Conservation (phyloP, 805 yeast species). For the Candida manassasensis region DNA sequence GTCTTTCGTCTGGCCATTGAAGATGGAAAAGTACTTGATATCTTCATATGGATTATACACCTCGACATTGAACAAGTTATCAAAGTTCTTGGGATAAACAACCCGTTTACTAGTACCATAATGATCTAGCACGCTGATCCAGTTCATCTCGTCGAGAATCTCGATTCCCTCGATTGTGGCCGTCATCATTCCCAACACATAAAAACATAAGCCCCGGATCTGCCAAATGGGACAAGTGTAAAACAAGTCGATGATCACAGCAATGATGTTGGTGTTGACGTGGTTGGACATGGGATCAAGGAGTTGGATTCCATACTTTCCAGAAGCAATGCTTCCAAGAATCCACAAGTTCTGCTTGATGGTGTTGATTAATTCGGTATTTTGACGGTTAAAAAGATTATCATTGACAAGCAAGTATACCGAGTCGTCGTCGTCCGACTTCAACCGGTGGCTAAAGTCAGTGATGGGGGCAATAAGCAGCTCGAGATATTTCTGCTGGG, state of each 20-base stretch:
- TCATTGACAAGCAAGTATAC: slow-evolving; percentile 6
- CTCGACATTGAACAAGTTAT: slow-evolving; percentile 15
- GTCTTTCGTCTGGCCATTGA: slow-evolving; percentile 11
- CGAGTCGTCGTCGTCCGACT: slow-evolving; percentile 15
- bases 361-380: slow-evolving; percentile 20
- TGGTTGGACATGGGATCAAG: slow-evolving; percentile 28
- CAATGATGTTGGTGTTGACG: slow-evolving; percentile 28
- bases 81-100: slow-evolving; percentile 16
- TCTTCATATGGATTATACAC: slow-evolving; percentile 22
- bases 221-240: slow-evolving; percentile 42
- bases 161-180: slow-evolving; percentile 77
- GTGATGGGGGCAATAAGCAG: slow-evolving; percentile 22
- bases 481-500: slow-evolving; percentile 42
- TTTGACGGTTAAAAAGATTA: slow-evolving; percentile 23
- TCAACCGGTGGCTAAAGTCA: slow-evolving; percentile 4
- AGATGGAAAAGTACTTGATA: slow-evolving; percentile 21
- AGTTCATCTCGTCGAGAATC: slow-evolving; percentile 73
- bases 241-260: slow-evolving; percentile 41
- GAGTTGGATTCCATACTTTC: slow-evolving; percentile 58
- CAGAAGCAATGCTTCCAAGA: slow-evolving; percentile 75
- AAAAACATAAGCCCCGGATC: slow-evolving; percentile 72
- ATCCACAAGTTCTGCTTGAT: slow-evolving; percentile 84
- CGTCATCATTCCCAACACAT: slow-evolving; percentile 69
- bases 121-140: slow-evolving; percentile 40
- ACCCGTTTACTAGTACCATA: slow-evolving; percentile 15